phyloP scores from a whole-genome alignment of 192 early-diverging fungal genomes.

The Coemansia sp. region DNA sequence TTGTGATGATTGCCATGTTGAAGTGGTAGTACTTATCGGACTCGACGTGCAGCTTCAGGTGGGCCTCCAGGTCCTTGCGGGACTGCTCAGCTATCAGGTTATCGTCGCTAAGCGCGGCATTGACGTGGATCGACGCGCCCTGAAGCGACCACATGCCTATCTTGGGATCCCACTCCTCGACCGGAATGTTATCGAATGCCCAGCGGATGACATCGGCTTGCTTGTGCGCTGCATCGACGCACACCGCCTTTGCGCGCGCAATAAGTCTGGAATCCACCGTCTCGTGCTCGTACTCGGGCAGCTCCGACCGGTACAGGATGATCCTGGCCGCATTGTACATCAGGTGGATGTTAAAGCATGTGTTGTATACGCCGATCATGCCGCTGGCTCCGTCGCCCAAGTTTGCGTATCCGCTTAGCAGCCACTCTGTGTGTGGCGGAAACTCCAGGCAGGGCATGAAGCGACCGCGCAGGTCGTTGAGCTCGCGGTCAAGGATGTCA shows the following conservation, averaged over 20 bases:
- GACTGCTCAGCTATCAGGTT: slow-evolving; percentile 40
- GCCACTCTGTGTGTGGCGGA: slow-evolving; percentile 40
- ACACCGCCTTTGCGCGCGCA: slow-evolving; percentile 43
- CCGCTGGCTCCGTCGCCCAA: slow-evolving; percentile 14
- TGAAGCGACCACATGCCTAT: slow-evolving; percentile 54
- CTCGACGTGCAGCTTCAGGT: slow-evolving; percentile 48
- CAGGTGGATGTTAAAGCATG: slow-evolving; percentile 44
- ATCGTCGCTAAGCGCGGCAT: slow-evolving; percentile 39
- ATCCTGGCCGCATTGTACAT: slow-evolving; percentile 54
- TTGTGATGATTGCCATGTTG: slow-evolving; percentile 55
- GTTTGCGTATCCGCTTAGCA: slow-evolving; percentile 24
- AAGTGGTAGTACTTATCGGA: slow-evolving; percentile 55
- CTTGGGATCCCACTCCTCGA: slow-evolving; percentile 54
- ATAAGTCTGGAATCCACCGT: slow-evolving; percentile 22
- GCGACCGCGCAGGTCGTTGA: slow-evolving; percentile 33
- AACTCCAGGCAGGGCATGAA: slow-evolving; percentile 46
- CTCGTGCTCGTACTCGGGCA: slow-evolving; percentile 51
- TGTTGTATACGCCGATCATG: slow-evolving; percentile 24
- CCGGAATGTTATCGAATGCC: slow-evolving; percentile 42
- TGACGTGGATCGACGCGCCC: slow-evolving; percentile 52
- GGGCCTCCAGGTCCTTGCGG: slow-evolving; percentile 49
- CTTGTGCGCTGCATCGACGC: slow-evolving; percentile 47
- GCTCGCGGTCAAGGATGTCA: slow-evolving; percentile 45
- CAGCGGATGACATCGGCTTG: slow-evolving; percentile 52
- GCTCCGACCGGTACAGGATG: slow-evolving; percentile 53